A percentile compares a stretch with the other conserved stretches of the same genome.
Evolutionary conservation across 108 stramenopile genomes (phyloP).

Genomic region (Cyclotella choctawhatcheeana): DNA sequence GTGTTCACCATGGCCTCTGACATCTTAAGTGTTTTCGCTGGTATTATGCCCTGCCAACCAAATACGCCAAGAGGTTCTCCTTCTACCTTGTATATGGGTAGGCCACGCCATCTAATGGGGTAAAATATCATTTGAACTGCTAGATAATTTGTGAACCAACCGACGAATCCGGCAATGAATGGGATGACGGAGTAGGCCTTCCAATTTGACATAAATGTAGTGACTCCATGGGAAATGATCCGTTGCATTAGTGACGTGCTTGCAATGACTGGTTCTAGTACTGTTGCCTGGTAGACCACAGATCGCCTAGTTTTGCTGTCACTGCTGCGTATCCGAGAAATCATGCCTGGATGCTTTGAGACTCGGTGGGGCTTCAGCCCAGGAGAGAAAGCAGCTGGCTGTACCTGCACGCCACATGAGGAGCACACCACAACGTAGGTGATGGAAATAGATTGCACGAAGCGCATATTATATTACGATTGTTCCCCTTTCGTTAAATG

Average conservation of each 20-base stretch:
- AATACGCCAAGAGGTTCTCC: conserved; percentile 57
- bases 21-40: conserved; percentile 63
- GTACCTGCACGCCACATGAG: neutral
- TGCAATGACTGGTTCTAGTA: conserved; percentile 33
- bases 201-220: conserved; percentile 52
- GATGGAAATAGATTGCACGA: neutral
- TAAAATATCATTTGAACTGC: conserved; percentile 68
- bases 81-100: conserved; percentile 52
- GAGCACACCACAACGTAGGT: neutral
- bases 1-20: conserved; percentile 61
- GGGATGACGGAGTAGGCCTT: conserved; percentile 52
- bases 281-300: conserved; percentile 19
- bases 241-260: conserved; percentile 25
- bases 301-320: neutral
- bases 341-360: neutral
- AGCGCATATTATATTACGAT: neutral
- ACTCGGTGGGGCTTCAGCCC: neutral
- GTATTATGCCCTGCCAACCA: conserved; percentile 60
- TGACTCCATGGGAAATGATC: conserved; percentile 35
- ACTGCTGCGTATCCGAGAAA: neutral
- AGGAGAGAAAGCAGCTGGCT: conserved; percentile 18
- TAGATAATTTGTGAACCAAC: conserved; percentile 71
- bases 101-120: conserved; percentile 54
- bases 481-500: too few relatives aligned
- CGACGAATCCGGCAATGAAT: conserved; percentile 53